These are phyloP conservation scores for Phytophthora litchii DNA, from an alignment of 352 stramenopile genomes.

Conservation along the genomic window DNA sequence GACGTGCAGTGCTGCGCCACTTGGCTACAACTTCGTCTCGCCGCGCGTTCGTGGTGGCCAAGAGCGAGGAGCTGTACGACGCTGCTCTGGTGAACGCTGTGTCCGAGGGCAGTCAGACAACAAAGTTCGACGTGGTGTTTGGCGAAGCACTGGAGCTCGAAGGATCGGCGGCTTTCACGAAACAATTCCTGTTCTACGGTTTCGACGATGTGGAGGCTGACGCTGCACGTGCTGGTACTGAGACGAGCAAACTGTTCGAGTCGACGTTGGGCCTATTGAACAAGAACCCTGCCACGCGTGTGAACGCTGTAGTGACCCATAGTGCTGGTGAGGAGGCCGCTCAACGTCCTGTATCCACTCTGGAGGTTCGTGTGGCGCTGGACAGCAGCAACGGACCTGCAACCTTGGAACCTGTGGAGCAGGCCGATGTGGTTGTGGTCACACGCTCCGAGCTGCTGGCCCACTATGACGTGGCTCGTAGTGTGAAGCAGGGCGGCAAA, in stretches of 20 bases:
- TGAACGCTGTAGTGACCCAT: slow-evolving; percentile 65
- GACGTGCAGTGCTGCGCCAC: slow-evolving; percentile 68
- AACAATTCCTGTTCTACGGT: slow-evolving; percentile 92
- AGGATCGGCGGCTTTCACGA: slow-evolving; percentile 60
- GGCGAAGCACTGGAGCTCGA: slow-evolving; percentile 49
- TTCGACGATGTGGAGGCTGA: slow-evolving; percentile 83
- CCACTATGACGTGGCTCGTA: slow-evolving; percentile 56
- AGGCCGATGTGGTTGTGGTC: slow-evolving; percentile 69
- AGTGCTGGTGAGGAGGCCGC: slow-evolving; percentile 33
- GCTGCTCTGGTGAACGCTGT: slow-evolving; percentile 43
- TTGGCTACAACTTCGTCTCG: slow-evolving; percentile 40
- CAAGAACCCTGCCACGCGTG: slow-evolving; percentile 69
- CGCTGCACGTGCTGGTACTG: slow-evolving; percentile 32
- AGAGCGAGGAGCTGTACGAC: slow-evolving; percentile 76
- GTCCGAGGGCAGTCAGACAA: slow-evolving; percentile 47
- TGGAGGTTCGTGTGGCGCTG: slow-evolving; percentile 63
- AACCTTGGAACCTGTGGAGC: slow-evolving; percentile 55
- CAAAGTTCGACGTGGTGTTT: slow-evolving; percentile 61
- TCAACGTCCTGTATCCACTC: slow-evolving; percentile 46
- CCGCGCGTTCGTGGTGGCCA: slow-evolving; percentile 81
- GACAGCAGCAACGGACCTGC: slow-evolving; percentile 39
- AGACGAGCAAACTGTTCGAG: slow-evolving; percentile 42
- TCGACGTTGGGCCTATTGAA: slow-evolving; percentile 58
- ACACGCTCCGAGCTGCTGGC: slow-evolving; percentile 50
- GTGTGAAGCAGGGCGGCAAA: slow-evolving; percentile 60